phyloP scores from a whole-genome alignment of 1,139 yeast species.

The Pichia sp. region DNA sequence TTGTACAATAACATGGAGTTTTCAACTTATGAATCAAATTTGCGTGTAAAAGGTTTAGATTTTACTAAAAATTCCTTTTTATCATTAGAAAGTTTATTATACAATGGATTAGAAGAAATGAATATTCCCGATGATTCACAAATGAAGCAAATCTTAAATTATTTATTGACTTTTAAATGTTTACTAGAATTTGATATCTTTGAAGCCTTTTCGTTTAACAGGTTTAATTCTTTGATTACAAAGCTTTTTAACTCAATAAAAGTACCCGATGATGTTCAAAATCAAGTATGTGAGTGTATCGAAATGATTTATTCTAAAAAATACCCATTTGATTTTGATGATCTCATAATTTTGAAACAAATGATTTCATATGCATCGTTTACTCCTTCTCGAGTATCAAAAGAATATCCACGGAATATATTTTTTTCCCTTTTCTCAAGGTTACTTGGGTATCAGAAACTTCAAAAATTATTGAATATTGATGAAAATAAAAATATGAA shows the following conservation, averaged over 20 bases:
- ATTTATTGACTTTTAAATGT: background rate
- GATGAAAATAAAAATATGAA: background rate
- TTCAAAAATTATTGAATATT: background rate
- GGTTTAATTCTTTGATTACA: background rate
- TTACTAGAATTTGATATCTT: background rate
- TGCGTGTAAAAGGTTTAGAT: background rate
- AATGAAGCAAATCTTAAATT: background rate
- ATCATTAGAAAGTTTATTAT: slow-evolving; percentile 3
- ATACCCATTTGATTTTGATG: background rate
- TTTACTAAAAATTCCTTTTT: slow-evolving; percentile 6
- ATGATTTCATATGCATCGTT: background rate
- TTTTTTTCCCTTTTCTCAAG: background rate
- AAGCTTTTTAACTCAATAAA: background rate
- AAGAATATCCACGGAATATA: background rate
- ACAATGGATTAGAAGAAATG: background rate
- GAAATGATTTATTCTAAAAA: background rate
- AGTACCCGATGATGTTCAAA: background rate
- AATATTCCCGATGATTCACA: background rate
- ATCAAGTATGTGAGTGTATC: background rate
- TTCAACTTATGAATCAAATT: background rate
- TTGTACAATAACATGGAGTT: background rate
- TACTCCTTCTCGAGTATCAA: background rate
- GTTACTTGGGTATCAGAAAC: background rate
- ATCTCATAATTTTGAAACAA: background rate
- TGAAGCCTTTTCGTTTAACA: background rate